A percentile compares a stretch with the other conserved stretches of the same genome.
These are phyloP conservation scores for Camellia oleifera DNA, from an alignment of 179 eudicot species.

Conservation along the genomic window DNA sequence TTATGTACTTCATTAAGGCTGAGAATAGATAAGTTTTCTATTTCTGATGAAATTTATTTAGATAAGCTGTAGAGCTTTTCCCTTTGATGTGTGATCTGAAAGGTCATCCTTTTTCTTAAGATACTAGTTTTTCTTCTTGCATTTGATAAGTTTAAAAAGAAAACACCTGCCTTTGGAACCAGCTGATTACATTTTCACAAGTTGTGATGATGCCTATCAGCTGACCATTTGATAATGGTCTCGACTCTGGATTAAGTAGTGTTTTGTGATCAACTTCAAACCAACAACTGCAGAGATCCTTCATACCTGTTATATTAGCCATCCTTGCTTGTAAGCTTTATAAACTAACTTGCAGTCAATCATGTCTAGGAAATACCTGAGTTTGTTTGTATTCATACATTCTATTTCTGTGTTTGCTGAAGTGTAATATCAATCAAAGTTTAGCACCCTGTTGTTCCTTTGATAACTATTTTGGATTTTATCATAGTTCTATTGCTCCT, in stretches of 20 bases:
- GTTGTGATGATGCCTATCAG: background rate
- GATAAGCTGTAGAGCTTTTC: background rate
- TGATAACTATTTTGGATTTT: background rate
- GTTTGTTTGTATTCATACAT: background rate
- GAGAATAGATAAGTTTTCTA: background rate
- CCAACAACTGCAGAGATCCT: background rate
- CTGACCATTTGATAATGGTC: background rate
- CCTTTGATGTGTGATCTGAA: background rate
- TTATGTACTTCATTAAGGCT: background rate
- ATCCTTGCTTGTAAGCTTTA: background rate
- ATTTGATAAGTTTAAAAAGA: background rate
- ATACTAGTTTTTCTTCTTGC: background rate
- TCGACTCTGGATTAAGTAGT: background rate
- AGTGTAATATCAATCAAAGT: background rate
- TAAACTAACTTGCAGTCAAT: background rate
- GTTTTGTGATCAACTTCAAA: background rate
- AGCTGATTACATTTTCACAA: background rate
- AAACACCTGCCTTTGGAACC: background rate
- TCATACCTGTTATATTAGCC: background rate
- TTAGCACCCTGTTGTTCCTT: background rate
- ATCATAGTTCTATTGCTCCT: background rate
- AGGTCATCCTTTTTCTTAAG: background rate
- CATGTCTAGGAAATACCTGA: background rate
- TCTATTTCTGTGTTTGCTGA: background rate
- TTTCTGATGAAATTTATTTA: background rate